Evolutionary conservation across 495 filamentous ascomycete genomes (phyloP).

Genomic region (Xylaria palmicola): DNA sequence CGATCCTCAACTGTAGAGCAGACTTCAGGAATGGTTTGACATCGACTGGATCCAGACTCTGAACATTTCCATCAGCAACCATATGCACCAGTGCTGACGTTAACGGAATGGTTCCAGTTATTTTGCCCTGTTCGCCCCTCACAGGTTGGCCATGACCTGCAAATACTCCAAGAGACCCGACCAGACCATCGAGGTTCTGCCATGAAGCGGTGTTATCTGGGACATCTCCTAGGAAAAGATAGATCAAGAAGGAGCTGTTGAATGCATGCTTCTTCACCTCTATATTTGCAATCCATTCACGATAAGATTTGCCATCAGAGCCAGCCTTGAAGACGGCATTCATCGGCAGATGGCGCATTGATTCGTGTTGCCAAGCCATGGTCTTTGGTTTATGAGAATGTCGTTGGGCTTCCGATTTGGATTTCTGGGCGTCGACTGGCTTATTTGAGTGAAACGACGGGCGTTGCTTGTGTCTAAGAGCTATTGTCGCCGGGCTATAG

Average conservation of each 20-base stretch:
- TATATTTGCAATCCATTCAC: constrained; percentile 64
- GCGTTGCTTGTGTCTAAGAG: constrained; percentile 15
- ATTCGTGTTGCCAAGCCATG: constrained; percentile 23
- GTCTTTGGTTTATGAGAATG: constrained; percentile 6
- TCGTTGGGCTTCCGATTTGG: not conserved
- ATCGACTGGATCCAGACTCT: constrained; percentile 39
- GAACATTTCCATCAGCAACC: constrained; percentile 35
- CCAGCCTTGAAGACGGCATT: constrained; percentile 15
- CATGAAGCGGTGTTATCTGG: constrained; percentile 41
- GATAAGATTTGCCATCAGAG: constrained; percentile 36
- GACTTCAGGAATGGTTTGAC: constrained; percentile 46
- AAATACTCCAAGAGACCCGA: constrained; percentile 59
- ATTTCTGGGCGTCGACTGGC: not conserved
- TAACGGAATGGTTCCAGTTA: constrained; percentile 57
- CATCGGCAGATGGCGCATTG: constrained; percentile 14
- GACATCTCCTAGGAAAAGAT: constrained; percentile 58
- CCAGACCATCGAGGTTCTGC: constrained; percentile 42
- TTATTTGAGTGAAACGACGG: not conserved
- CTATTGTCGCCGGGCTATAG: constrained; percentile 38
- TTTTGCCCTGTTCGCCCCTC: constrained; percentile 22
- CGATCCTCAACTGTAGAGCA: constrained; percentile 42
- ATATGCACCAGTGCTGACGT: constrained; percentile 50
- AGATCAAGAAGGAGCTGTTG: constrained; percentile 54
- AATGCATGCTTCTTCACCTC: constrained; percentile 56
- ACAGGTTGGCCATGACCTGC: constrained; percentile 24